Evolutionary conservation across 306 rosid genomes (phyloP), one percentile per base, ranked within the genome.

Genomic region (Inga leiocalycina): DNA sequence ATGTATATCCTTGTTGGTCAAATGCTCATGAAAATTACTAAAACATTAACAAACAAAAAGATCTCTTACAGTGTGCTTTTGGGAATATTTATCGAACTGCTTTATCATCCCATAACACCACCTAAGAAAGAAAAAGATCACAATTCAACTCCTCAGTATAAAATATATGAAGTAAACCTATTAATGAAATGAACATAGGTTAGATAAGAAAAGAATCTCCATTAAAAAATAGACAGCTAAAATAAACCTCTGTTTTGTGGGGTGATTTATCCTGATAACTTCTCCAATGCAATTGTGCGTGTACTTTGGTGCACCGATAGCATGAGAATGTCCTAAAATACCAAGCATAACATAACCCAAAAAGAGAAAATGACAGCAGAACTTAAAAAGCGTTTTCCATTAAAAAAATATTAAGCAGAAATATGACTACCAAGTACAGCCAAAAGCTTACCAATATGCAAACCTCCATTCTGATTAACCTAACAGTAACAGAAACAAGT

Each of bases 31-130:
- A 57, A 77, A 79, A 82, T 44, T 72, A 57, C 74, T 65, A 71
- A 79, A 76, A 70, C 79, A 37, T 27, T 46, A 61, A 79, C 32
- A 52, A 80, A 27, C 30, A 27, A 68, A 82, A 68, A 71, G 41
- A 78, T 69, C 45, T 34, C 92, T 87, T 88, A 93, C 99, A 54
- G 85, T 34, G 85, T 93, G 98, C 72, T 87, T 95, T 51, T 72
- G 84, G 74, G 98, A 88, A 89, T 83, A 81, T 84, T 61, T 79
- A 84, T 92, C 95, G 70, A 90, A 95, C 81, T 89, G 87, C 82
- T 86, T 90, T 80, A 95, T 87, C 67, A 91, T 71, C 77, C 98
- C 99, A 75, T 91, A 70, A 70, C 52, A 95, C 88, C 75, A 95
- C 88, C 98, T 93, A 67, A 49, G 30, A 74, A 74, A 27, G 46